These are phyloP conservation scores for Inosperma sp. DNA, from an alignment of 768 basidiomycete genomes.

Conservation along the genomic window DNA sequence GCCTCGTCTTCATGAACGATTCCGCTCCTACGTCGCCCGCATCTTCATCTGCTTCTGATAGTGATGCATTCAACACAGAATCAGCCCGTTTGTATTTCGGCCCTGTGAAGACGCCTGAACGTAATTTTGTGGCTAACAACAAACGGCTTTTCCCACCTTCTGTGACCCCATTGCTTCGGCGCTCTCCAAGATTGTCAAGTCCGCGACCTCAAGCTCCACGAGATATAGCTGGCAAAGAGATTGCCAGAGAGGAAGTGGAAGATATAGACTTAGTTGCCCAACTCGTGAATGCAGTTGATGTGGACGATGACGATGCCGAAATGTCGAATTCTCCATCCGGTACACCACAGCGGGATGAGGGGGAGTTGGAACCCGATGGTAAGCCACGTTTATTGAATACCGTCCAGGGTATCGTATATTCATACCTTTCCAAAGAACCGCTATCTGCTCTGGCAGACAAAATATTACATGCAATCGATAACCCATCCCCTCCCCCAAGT, in stretches of 20 bases:
- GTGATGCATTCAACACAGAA: conserved; percentile 40
- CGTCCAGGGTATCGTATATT: too few species aligned
- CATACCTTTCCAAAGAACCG: too few species aligned
- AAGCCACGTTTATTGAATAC: conserved; percentile 24
- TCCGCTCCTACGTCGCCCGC: conserved; percentile 20
- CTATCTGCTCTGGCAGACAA: conserved; percentile 61
- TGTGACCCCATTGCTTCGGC: conserved; percentile 34
- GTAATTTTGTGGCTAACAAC: conserved; percentile 37
- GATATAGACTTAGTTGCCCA: conserved; percentile 24
- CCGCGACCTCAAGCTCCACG: conserved; percentile 30
- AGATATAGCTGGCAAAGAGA: conserved; percentile 19
- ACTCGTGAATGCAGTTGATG: conserved; percentile 27
- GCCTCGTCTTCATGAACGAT: conserved; percentile 19
- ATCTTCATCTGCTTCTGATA: conserved; percentile 33
- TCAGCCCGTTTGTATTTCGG: conserved; percentile 47
- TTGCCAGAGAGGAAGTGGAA: conserved; percentile 23
- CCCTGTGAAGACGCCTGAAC: conserved; percentile 50
- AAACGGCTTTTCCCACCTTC: conserved; percentile 25
- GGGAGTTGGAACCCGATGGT: conserved; percentile 40
- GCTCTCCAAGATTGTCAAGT: conserved; percentile 49
- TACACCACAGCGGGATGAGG: conserved; percentile 49
- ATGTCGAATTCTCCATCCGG: conserved; percentile 31
- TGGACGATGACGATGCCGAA: conserved; percentile 30
- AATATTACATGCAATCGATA: conserved; percentile 66
- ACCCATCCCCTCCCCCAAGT: conserved; percentile 61